phyloP scores from a whole-genome alignment of 1,284 basidiomycete species.

The Rhodotorula sp. region DNA sequence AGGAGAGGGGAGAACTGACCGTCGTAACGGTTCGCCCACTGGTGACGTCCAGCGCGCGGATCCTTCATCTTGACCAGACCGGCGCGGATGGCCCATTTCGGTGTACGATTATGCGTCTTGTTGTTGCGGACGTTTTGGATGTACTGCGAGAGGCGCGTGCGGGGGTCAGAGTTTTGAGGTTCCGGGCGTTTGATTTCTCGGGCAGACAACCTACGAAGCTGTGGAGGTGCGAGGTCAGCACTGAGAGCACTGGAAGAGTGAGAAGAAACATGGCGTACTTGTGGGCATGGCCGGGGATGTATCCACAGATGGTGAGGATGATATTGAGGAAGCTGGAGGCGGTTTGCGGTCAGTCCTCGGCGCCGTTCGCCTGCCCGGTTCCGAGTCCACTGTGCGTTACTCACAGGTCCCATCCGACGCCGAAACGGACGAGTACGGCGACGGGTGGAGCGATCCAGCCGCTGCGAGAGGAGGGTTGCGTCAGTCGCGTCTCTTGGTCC shows the following conservation, averaged over 20 bases:
- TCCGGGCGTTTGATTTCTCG: not conserved
- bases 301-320: slow-evolving; percentile 82
- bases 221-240: not conserved
- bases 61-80: slow-evolving; percentile 81
- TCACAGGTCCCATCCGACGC: slow-evolving; percentile 65
- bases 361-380: not conserved
- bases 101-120: slow-evolving; percentile 82
- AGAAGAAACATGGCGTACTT: slow-evolving; percentile 45
- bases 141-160: slow-evolving; percentile 9
- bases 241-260: not conserved
- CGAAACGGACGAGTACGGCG: slow-evolving; percentile 91
- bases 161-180: not conserved
- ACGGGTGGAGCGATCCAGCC: slow-evolving; percentile 41
- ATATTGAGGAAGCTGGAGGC: slow-evolving; percentile 69
- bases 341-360: slow-evolving; percentile 56
- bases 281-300: slow-evolving; percentile 65
- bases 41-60: slow-evolving; percentile 66
- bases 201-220: slow-evolving; percentile 18
- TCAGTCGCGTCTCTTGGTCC: not conserved
- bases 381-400: not conserved
- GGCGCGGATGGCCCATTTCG: slow-evolving; percentile 88
- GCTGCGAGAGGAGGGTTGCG: not conserved
- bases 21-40: slow-evolving; percentile 69
- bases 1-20: slow-evolving; percentile 13
- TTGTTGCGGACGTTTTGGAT: slow-evolving; percentile 89